Base-by-base conservation (phyloP, 192 early-diverging fungal species). In the Lobosporangium transversale region DNA sequence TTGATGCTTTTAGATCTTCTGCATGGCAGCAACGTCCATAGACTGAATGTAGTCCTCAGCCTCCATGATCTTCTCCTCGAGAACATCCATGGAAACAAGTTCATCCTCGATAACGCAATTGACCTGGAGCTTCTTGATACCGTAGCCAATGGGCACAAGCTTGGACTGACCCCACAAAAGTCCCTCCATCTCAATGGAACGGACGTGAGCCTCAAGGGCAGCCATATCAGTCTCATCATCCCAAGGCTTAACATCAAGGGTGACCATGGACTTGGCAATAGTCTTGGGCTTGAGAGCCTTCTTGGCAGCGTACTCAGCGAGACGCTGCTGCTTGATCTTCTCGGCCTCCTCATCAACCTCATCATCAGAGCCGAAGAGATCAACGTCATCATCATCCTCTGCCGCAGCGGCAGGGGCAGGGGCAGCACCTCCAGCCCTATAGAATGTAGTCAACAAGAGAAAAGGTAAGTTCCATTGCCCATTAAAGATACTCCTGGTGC, bases 231-330 rank as follows among this genome's bases (percentile, higher is more conserved):
- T 98, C 67, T 97, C 95, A 84, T 96, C 94, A 82, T 97, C 97
- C 97, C 97, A 98, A 56, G 95, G 95, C 92, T 98, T 97, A 79
- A 98, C 90, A 66, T 97, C 96, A 35, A 96, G 88, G 79, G 90
- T 88, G 76, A 96, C 82, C 84, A 92, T 88, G 70, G 95, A 95
- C 89, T 97, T 98, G 84, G 94, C 95, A 69, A 88, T 87, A 56
- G 88, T 83, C 81, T 90, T 90, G 59, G 94, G 94, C 86, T 88
- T 90, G 84, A 88, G 89, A 62, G 91, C 90, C 91, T 98, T 97
- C 88, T 93, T 95, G 66, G 86, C 91, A 63, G 86, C 79, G 88
- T 98, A 98, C 78, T 92, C 96, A 44, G 87, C 94, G 61, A 98
- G 82, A 81, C 95, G 90, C 85, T 95, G 82, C 49, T 86, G 90